A percentile compares a stretch with the other conserved stretches of the same genome.
Evolutionary conservation across 176 grass and related monocot species (phyloP).

Genomic region (Avena eriantha): DNA sequence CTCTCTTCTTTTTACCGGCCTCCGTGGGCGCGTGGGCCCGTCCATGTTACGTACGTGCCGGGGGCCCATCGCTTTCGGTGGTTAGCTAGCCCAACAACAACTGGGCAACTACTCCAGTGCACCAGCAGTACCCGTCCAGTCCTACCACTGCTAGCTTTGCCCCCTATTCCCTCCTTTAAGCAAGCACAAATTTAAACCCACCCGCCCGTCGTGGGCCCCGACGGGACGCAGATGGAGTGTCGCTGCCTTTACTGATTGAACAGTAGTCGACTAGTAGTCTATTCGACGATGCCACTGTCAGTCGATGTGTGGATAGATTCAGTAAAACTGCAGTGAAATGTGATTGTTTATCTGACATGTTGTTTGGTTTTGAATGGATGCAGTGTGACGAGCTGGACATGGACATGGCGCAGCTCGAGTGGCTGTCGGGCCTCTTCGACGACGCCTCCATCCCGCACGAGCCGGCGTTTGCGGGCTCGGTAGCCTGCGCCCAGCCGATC

Average conservation of each 20-base stretch:
- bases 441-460: constrained; percentile 72
- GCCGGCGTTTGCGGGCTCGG: constrained; percentile 34
- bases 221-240: background rate
- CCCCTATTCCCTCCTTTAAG: constrained; percentile 32
- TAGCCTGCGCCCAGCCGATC: constrained; percentile 16
- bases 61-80: constrained; percentile 41
- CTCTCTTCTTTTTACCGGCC: background rate
- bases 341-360: constrained; percentile 22
- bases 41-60: constrained; percentile 32
- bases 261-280: background rate
- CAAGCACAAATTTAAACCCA: constrained; percentile 46
- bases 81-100: constrained; percentile 40
- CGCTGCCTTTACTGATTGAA: constrained; percentile 19
- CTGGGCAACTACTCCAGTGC: constrained; percentile 40
- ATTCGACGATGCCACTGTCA: background rate
- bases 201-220: background rate
- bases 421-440: constrained; percentile 78
- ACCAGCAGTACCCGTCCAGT: background rate
- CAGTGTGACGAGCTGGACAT: constrained; percentile 90
- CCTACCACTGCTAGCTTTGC: background rate
- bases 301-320: background rate
- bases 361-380: constrained; percentile 7
- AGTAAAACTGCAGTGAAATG: constrained; percentile 19
- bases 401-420: constrained; percentile 93
- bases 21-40: background rate